phyloP scores from a whole-genome alignment of 768 basidiomycete species.

The Russula earlei region DNA sequence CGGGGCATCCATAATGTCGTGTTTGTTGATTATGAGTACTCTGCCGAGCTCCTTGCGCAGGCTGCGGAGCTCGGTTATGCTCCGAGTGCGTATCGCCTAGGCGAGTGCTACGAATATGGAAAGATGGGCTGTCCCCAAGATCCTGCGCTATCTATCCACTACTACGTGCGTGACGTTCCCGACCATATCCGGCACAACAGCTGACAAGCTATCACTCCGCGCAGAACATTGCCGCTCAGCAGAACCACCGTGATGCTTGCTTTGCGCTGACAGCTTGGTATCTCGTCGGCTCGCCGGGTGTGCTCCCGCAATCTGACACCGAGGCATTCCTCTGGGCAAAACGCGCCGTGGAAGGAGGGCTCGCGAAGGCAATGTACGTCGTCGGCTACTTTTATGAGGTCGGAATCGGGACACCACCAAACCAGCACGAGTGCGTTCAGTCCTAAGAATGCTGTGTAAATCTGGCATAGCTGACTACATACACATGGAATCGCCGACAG shows the following conservation, averaged over 20 bases:
- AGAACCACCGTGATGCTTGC: slow-evolving; percentile 93
- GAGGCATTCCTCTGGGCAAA: slow-evolving; percentile 98
- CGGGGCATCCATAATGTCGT: slow-evolving; percentile 97
- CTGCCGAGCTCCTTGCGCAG: slow-evolving; percentile 88
- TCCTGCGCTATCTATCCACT: slow-evolving; percentile 94
- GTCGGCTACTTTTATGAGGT: slow-evolving; percentile 97
- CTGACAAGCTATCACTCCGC: background rate
- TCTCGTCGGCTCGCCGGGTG: slow-evolving; percentile 94
- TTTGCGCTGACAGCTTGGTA: slow-evolving; percentile 99
- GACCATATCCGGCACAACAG: background rate
- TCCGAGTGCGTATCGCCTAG: slow-evolving; percentile 88
- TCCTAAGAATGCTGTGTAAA: background rate
- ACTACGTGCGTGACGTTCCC: slow-evolving; percentile 67
- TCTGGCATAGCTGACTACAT: background rate
- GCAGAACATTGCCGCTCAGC: slow-evolving; percentile 96
- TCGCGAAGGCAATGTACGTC: slow-evolving; percentile 95
- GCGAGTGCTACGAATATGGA: slow-evolving; percentile 99
- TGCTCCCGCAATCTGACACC: slow-evolving; percentile 95
- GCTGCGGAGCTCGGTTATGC: slow-evolving; percentile 95
- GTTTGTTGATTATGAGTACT: slow-evolving; percentile 94
- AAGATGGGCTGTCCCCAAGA: slow-evolving; percentile 98
- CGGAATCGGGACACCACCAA: slow-evolving; percentile 71
- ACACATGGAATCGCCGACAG: slow-evolving; percentile 31
- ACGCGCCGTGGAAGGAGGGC: slow-evolving; percentile 84
- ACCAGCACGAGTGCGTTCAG: slow-evolving; percentile 51